Base-by-base conservation (phyloP, 2,329 filamentous ascomycete genomes). In the Ustulina deusta region DNA sequence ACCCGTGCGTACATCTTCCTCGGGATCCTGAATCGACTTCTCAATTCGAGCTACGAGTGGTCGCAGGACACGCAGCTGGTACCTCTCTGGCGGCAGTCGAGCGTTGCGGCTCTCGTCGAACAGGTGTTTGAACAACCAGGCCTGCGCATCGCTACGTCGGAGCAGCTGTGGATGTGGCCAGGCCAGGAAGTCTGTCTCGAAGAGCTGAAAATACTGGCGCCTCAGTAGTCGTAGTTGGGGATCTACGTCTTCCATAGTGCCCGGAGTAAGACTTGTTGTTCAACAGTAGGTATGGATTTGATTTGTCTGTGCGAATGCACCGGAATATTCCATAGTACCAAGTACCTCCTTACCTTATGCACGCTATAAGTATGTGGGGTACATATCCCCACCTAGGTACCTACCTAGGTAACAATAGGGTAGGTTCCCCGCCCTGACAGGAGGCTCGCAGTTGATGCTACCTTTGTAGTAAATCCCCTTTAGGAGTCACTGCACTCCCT, bases 51-150 rank as follows among this genome's bases (percentile, higher is more conserved):
- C 77, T 13, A 91, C 75, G 38, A 92, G 80, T 55, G 81, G 77
- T 74, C 90, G 90, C 60, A 92, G 77, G 0, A 91, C 84, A 60
- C 86, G 84, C 36, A 85, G 78, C 73, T 86, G 87, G 76, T 92
- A 92, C 34, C 83, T 79, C 44, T 83, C 80, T n/a, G 88, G 86
- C 34, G 89, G 89, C 56, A 85, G 83, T 52, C 78, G 79, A 59
- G 83, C 75, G 2, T 76, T 79, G 38, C 83, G 80, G 34, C 51
- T 58, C 54, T 80, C 76, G 72, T 89, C 81, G 77, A 92, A 91
- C 74, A 91, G 81, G 62, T 84, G 81, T 69, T 82, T 78, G 75
- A 86, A 89, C 48, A 92, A 22, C 74, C 75, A 78, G 20, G 61
- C 61, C 55, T 78, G 77, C 20, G 72, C 75, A 60, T 78, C 77